Evolutionary conservation across 306 rosid species (phyloP), one percentile per base, ranked within the genome.

Genomic region (Trifolium dubium): DNA sequence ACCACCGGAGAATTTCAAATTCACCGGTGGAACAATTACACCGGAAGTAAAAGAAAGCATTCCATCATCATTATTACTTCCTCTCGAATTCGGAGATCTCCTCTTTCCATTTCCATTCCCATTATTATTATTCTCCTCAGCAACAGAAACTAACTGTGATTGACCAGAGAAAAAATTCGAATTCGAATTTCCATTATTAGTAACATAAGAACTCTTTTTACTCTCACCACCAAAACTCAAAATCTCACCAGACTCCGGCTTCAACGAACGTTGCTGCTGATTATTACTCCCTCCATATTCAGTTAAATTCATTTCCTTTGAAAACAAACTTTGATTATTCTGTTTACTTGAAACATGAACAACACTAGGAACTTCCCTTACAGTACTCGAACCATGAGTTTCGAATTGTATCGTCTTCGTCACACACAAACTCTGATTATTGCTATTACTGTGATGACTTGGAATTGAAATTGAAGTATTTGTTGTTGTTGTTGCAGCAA

Each of bases 31-130:
- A 12, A 93, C 74, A 71, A 94, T 75, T 80, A 83, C 88, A n/a
- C 87, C 95, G 1, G 99, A 95, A 29, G 92, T 90, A 69, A 95
- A 95, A 2, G 99, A 95, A n/a, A 95, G 86, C 86, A 95, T 86
- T 14, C 97, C 99, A 4, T 95, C 99, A 0, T 92, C 98, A 72
- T 88, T 84, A 72, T 88, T 84, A 43, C 93, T 89, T 1, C 94
- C 83, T 8, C 88, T 84, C 2, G 99, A 88, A 39, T 90, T 69
- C 14, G 97, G 95, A 0, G 97, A 89, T 43, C 77, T 82, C 86
- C 78, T 87, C 90, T 83, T 91, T 41, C 87, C 92, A 18, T 37
- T 88, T 44, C 81, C 88, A 14, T 11, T 89, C 64, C 40, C 77
- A 18, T 81, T 88, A 18, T 83, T 94, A 39, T n/a, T 87, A 58